These are phyloP conservation scores for Leccinum subtestaceum DNA, from an alignment of 768 basidiomycete species.

Conservation along the genomic window DNA sequence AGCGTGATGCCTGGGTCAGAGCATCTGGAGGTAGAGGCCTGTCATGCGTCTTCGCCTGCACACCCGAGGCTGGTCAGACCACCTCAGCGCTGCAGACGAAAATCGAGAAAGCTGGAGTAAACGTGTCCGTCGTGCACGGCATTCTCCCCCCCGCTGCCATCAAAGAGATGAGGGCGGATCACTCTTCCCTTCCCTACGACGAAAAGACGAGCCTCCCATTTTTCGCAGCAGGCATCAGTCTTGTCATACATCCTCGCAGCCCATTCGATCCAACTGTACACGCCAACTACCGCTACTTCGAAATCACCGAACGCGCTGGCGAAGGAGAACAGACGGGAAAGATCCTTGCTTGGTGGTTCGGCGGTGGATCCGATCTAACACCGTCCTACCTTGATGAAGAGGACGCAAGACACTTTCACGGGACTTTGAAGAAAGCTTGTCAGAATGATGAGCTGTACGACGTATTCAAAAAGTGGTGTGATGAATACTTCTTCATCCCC, in stretches of 20 bases:
- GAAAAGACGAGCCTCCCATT: constrained; percentile 72
- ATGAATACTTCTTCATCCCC: constrained; percentile 92
- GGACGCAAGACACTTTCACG: constrained; percentile 87
- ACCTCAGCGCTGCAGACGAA: constrained; percentile 44
- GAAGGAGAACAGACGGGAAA: constrained; percentile 42
- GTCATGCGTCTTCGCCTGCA: constrained; percentile 76
- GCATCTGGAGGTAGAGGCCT: constrained; percentile 66
- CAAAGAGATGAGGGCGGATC: constrained; percentile 93
- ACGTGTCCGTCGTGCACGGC: constrained; percentile 90
- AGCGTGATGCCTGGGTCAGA: constrained; percentile 78
- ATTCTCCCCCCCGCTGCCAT: constrained; percentile 84
- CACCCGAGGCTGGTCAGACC: constrained; percentile 29
- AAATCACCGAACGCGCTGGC: constrained; percentile 60
- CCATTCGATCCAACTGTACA: constrained; percentile 94
- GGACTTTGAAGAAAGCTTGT: constrained; percentile 70
- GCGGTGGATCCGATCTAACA: constrained; percentile 92
- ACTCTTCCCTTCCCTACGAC: constrained; percentile 67
- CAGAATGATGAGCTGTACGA: constrained; percentile 70
- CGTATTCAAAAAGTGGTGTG: constrained; percentile 92
- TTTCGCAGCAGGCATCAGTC: constrained; percentile 88
- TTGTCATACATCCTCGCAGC: constrained; percentile 93
- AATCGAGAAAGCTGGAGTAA: constrained; percentile 95
- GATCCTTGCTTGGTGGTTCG: constrained; percentile 96
- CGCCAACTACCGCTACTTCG: constrained; percentile 97
- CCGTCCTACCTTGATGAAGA: constrained; percentile 89